A percentile compares a stretch with the other conserved stretches of the same genome.
Evolutionary conservation across 1,284 basidiomycete genomes (phyloP).

Genomic region (Gymnopus androsaceus): DNA sequence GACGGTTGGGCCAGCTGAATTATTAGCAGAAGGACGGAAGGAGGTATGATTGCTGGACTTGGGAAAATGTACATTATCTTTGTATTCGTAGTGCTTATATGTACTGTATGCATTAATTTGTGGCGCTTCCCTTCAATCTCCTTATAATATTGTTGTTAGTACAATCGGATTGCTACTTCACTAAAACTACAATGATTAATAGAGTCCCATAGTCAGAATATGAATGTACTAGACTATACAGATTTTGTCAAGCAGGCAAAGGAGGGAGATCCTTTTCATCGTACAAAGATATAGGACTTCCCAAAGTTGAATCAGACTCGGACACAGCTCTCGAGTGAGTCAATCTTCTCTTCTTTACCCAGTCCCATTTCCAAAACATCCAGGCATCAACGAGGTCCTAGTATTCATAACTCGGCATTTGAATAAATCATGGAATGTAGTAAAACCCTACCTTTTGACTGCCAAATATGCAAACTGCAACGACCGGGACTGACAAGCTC

Average conservation of each 20-base stretch:
- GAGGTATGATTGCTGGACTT: constrained; percentile 30
- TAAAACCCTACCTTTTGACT: constrained; percentile 13
- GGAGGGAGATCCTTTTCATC: constrained; percentile 1
- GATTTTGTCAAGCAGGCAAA: background rate
- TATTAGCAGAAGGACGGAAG: constrained; percentile 34
- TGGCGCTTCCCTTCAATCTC: too few species aligned
- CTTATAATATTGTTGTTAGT: too few species aligned
- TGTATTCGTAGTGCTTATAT: too few species aligned
- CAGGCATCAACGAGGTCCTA: constrained; percentile 16
- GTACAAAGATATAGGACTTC: background rate
- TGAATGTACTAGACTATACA: too few species aligned
- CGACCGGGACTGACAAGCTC: constrained; percentile 15
- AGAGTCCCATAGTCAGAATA: background rate
- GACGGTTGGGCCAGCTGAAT: constrained; percentile 34
- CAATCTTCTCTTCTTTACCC: background rate
- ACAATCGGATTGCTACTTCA: too few species aligned
- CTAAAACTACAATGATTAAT: background rate
- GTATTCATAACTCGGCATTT: background rate
- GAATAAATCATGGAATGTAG: background rate
- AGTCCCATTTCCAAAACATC: constrained; percentile 16
- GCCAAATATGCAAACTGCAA: constrained; percentile 15
- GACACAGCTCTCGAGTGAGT: background rate
- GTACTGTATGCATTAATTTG: too few species aligned
- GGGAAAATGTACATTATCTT: too few species aligned
- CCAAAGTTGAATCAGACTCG: background rate